Percentiles rank a stretch among this genome's conserved stretches.
phyloP scores from a whole-genome alignment of 2,329 filamentous ascomycete genomes.

The Zymoseptoria crescenta region DNA sequence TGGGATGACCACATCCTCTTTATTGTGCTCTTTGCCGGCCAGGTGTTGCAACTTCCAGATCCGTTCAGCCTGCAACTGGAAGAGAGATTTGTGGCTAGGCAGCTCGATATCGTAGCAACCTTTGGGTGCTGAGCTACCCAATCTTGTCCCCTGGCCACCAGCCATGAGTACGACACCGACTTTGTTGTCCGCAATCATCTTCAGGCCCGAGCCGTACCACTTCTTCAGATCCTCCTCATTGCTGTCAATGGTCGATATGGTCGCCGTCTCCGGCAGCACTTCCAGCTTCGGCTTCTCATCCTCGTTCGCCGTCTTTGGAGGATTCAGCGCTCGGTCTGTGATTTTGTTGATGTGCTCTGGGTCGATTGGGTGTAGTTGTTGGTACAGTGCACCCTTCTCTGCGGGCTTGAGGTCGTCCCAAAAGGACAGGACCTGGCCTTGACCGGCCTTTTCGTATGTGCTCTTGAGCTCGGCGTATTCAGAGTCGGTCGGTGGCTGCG shows the following conservation, averaged over 20 bases:
- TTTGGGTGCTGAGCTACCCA: conserved; percentile 93
- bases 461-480: conserved; percentile 60
- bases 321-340: conserved; percentile 72
- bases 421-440: conserved; percentile 79
- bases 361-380: conserved; percentile 75
- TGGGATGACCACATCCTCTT: conserved; percentile 61
- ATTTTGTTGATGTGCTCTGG: conserved; percentile 82
- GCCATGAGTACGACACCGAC: conserved; percentile 91
- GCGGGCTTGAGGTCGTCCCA: conserved; percentile 67
- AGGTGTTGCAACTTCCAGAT: conserved; percentile 80
- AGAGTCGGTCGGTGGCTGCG: conserved; percentile 53
- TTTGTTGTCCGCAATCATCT: conserved; percentile 59
- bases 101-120: conserved; percentile 96
- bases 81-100: conserved; percentile 85
- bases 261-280: conserved; percentile 77
- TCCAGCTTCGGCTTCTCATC: conserved; percentile 56
- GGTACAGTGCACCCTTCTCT: conserved; percentile 71
- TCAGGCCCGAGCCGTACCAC: conserved; percentile 71
- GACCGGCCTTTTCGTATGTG: conserved; percentile 65
- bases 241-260: conserved; percentile 87
- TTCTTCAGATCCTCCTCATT: conserved; percentile 65
- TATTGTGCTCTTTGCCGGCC: conserved; percentile 61
- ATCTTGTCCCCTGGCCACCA: conserved; percentile 87
- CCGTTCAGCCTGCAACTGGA: conserved; percentile 94
- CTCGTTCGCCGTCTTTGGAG: conserved; percentile 53